These are phyloP conservation scores for Aspergillus spinulosporus DNA, from an alignment of 2,329 filamentous ascomycete genomes.

Conservation along the genomic window DNA sequence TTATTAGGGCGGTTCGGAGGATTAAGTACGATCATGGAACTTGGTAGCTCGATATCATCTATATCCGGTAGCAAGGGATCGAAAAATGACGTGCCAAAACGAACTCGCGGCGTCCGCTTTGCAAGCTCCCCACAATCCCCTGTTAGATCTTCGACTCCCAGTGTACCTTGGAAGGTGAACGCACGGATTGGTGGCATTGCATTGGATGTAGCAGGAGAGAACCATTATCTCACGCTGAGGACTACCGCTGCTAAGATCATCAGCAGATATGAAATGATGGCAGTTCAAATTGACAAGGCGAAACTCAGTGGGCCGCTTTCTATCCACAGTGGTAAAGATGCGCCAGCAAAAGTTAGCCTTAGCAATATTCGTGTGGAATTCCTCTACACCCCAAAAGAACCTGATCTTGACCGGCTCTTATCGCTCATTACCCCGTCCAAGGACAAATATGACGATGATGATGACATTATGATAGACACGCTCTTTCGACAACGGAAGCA, in stretches of 20 bases:
- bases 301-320: constrained; percentile 70
- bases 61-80: constrained; percentile 56
- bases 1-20: constrained; percentile 87
- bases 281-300: constrained; percentile 73
- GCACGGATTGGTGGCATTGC: constrained; percentile 72
- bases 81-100: constrained; percentile 32
- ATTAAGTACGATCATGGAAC: constrained; percentile 83
- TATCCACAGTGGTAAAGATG: constrained; percentile 47
- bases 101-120: constrained; percentile 58
- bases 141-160: constrained; percentile 15
- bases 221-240: constrained; percentile 71
- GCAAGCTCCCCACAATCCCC: constrained; percentile 45
- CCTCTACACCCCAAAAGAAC: constrained; percentile 69
- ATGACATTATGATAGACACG: constrained; percentile 94
- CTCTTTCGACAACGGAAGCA: constrained; percentile 82
- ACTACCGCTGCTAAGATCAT: constrained; percentile 82
- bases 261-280: constrained; percentile 70
- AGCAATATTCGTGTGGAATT: constrained; percentile 71
- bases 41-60: constrained; percentile 80
- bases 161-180: constrained; percentile 63
- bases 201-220: constrained; percentile 74
- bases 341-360: constrained; percentile 64
- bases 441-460: constrained; percentile 81
- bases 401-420: constrained; percentile 77
- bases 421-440: constrained; percentile 89